Percentiles rank a stretch among this genome's conserved stretches.
Conservation (phyloP, 2,329 filamentous ascomycete genomes). For the Cladosporium sp. region DNA sequence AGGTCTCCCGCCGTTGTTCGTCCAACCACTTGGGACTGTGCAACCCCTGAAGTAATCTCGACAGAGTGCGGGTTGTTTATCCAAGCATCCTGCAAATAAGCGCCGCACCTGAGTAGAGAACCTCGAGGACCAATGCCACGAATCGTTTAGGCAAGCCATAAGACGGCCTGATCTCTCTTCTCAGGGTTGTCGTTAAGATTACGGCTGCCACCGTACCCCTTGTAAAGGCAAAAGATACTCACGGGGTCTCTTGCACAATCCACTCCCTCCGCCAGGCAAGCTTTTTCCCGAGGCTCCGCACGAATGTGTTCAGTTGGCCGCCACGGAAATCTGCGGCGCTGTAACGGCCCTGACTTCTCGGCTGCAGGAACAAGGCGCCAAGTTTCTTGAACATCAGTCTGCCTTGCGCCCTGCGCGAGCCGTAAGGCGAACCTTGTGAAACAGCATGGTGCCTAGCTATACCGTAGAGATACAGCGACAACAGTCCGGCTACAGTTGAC, state of each 20-base stretch:
- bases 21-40: conserved; percentile 3
- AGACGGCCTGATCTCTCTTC: conserved; percentile 7
- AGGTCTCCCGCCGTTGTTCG: conserved; percentile 7
- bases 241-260: neutral
- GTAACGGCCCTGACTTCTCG: conserved; percentile 3
- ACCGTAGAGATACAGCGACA: neutral
- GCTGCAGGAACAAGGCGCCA: conserved; percentile 16
- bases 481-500: neutral
- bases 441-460: neutral
- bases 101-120: neutral
- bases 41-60: conserved; percentile 8
- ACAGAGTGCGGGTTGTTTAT: neutral
- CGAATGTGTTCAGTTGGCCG: neutral
- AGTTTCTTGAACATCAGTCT: neutral
- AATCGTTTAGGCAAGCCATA: neutral
- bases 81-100: neutral
- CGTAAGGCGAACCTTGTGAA: neutral
- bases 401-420: conserved; percentile 15
- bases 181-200: neutral
- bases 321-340: conserved; percentile 4
- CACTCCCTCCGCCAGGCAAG: neutral
- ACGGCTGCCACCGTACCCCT: neutral
- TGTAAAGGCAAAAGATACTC: neutral
- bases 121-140: neutral
- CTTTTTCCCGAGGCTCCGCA: conserved; percentile 16